Conservation (phyloP, 2,329 filamentous ascomycete genomes). For the Cercospora berteroae region DNA sequence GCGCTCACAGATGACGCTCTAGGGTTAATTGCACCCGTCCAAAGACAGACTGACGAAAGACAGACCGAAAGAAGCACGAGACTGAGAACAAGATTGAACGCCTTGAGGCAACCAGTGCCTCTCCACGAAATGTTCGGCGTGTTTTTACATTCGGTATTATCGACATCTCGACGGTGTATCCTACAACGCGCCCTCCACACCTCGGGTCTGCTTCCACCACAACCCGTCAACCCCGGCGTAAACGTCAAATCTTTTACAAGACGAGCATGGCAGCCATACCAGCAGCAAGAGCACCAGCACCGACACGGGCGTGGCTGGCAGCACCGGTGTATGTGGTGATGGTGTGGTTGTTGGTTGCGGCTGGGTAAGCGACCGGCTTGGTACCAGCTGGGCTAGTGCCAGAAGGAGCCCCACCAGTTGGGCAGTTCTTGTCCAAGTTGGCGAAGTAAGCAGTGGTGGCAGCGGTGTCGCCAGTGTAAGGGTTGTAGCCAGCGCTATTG, state of each 20-base stretch:
- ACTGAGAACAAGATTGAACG: background rate
- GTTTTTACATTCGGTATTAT: background rate
- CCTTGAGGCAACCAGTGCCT: background rate
- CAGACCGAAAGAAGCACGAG: background rate
- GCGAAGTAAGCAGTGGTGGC: background rate
- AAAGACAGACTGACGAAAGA: background rate
- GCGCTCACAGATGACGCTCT: background rate
- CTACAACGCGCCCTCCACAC: background rate
- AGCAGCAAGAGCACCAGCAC: background rate
- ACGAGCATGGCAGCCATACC: background rate
- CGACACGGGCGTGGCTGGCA: background rate
- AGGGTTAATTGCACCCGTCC: background rate
- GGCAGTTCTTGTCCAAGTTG: background rate
- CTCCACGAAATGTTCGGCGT: background rate
- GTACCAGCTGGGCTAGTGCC: background rate
- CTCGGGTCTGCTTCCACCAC: background rate
- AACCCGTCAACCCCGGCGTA: background rate
- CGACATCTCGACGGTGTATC: background rate
- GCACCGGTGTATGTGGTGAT: background rate
- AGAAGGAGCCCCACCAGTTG: background rate
- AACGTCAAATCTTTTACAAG: background rate
- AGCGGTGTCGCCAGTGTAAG: background rate
- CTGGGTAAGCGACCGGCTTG: background rate
- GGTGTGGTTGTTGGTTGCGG: background rate
- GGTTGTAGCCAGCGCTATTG: background rate